These are phyloP conservation scores for Epichloe scottii DNA, from an alignment of 2,329 filamentous ascomycete species.

Conservation along the genomic window DNA sequence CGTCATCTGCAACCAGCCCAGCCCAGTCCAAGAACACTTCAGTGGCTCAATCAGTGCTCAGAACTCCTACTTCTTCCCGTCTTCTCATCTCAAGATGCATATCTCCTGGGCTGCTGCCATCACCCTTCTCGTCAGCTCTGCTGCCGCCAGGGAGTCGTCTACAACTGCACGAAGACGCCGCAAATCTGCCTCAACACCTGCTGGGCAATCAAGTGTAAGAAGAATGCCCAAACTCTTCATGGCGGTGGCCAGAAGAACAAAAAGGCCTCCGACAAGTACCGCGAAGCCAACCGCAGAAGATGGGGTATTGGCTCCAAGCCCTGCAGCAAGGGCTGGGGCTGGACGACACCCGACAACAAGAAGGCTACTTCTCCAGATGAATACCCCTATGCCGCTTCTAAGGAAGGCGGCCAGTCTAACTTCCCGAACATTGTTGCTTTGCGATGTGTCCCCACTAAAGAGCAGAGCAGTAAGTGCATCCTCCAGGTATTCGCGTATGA, in stretches of 20 bases:
- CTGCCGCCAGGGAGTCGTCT: background rate
- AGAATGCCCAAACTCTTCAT: background rate
- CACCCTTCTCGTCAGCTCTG: background rate
- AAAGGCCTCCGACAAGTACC: background rate
- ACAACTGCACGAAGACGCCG: background rate
- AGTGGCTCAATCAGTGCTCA: background rate
- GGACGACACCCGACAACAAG: background rate
- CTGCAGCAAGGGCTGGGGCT: background rate
- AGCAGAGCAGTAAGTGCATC: background rate
- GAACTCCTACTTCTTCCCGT: background rate
- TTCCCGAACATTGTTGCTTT: background rate
- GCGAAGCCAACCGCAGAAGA: background rate
- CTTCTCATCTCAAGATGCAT: background rate
- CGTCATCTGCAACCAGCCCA: background rate
- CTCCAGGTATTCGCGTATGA: no score
- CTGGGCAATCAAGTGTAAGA: background rate
- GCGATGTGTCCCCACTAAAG: background rate
- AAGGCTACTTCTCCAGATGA: constrained; percentile 1
- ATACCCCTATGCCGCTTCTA: background rate
- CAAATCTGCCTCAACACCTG: constrained; percentile 1
- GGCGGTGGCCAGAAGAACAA: background rate
- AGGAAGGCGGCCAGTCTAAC: background rate
- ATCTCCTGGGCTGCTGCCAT: background rate
- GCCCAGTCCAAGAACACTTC: background rate
- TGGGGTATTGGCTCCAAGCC: background rate